Percentiles rank a stretch among this genome's conserved stretches.
Conservation (phyloP, 306 rosid genomes). For the Mimosa bimucronata region DNA sequence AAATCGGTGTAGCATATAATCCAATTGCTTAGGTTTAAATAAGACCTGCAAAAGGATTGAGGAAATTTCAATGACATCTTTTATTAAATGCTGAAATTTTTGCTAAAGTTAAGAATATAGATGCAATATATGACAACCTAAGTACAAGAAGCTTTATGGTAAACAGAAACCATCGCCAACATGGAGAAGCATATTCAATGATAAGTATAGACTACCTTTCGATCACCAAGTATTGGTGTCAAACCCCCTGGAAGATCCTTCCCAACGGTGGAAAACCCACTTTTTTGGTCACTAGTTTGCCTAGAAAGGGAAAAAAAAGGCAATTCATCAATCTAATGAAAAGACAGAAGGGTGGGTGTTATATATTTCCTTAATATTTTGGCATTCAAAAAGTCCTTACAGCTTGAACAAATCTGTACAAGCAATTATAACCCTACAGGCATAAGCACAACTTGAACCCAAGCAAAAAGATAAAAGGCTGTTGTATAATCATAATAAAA, state of each 20-base stretch:
- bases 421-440: not conserved
- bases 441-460: not conserved
- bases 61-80: too few species aligned
- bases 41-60: too few species aligned
- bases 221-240: constrained; percentile 99
- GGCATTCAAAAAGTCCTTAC: constrained; percentile 1
- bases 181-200: not conserved
- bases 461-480: not conserved
- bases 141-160: too few species aligned
- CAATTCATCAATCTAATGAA: constrained; percentile 7
- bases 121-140: too few species aligned
- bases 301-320: constrained; percentile 49
- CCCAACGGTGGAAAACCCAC: constrained; percentile 98
- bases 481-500: too few species aligned
- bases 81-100: too few species aligned
- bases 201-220: constrained; percentile 60
- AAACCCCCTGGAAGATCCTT: constrained; percentile 93
- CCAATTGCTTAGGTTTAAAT: too few species aligned
- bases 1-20: too few species aligned
- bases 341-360: not conserved
- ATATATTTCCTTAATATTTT: not conserved
- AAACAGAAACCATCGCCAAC: too few species aligned
- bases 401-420: constrained; percentile 2
- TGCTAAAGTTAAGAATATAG: too few species aligned
- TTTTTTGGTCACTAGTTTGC: constrained; percentile 94